phyloP scores from a whole-genome alignment of 768 basidiomycete genomes.

The Mycena amicta region DNA sequence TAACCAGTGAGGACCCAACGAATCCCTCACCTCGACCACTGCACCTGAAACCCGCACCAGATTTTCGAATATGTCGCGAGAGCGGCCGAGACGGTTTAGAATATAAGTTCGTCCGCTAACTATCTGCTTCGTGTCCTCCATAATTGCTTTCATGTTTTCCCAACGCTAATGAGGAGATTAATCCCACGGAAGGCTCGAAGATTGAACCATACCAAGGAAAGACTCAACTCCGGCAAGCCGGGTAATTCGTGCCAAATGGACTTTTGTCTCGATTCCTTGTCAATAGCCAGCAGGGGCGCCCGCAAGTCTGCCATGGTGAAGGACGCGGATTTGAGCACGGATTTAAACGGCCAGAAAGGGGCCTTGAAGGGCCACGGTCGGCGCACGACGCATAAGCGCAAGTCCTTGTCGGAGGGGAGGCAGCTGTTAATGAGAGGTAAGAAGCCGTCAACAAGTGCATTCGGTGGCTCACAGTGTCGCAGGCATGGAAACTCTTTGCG shows the following conservation, averaged over 20 bases:
- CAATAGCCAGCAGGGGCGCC: not conserved
- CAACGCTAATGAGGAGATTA: not conserved
- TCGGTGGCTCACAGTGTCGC: not conserved
- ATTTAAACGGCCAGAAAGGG: slow-evolving; percentile 7
- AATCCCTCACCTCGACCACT: slow-evolving; percentile 9
- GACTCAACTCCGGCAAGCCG: not conserved
- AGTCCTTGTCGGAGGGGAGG: slow-evolving; percentile 4
- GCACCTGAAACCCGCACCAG: not conserved
- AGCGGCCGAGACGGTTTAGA: slow-evolving; percentile 5
- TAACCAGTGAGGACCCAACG: too few species aligned
- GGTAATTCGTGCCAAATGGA: not conserved
- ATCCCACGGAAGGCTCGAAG: not conserved
- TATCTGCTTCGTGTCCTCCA: not conserved
- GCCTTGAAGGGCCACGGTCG: slow-evolving; percentile 8
- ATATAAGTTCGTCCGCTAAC: slow-evolving; percentile 2
- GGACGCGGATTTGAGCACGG: slow-evolving; percentile 7
- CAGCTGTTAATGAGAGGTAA: too few species aligned
- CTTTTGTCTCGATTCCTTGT: not conserved
- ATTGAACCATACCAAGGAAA: not conserved
- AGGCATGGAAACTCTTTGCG: not conserved
- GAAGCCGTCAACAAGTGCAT: too few species aligned
- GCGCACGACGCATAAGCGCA: slow-evolving; percentile 5
- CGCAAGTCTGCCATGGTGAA: slow-evolving; percentile 4
- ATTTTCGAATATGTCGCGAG: not conserved
- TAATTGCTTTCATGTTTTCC: not conserved